Conservation (phyloP, 805 yeast species). For the Hanseniaspora singularis region DNA sequence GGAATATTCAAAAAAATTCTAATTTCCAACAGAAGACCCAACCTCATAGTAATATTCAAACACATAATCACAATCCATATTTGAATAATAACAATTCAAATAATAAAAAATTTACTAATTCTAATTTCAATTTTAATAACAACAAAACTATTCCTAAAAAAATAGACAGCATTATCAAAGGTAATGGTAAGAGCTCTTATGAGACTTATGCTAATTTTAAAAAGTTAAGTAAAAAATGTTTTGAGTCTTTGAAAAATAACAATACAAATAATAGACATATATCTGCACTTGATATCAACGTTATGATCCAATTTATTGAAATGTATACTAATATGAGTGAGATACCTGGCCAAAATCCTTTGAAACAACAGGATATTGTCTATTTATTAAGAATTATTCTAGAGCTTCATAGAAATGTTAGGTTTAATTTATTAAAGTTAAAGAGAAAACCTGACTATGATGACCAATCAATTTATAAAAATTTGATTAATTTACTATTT, state of each 20-base stretch:
- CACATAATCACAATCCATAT: slow-evolving; percentile 14
- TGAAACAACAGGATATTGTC: slow-evolving; percentile 13
- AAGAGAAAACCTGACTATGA: slow-evolving; percentile 51
- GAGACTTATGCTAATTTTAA: slow-evolving; percentile 9
- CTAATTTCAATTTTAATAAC: neutral
- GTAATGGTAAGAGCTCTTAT: neutral
- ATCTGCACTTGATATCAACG: slow-evolving; percentile 12
- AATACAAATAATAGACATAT: slow-evolving; percentile 9
- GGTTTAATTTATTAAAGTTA: slow-evolving; percentile 38
- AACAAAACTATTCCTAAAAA: neutral
- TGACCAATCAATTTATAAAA: slow-evolving; percentile 43
- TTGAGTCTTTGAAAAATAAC: slow-evolving; percentile 12
- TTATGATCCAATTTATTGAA: slow-evolving; percentile 13
- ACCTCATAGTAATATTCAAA: neutral
- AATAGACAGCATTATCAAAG: neutral
- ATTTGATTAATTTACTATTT: slow-evolving; percentile 40
- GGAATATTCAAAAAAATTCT: too few relatives aligned
- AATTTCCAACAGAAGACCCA: too few relatives aligned
- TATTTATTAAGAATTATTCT: slow-evolving; percentile 11
- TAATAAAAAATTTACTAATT: neutral
- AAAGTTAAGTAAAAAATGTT: slow-evolving; percentile 12
- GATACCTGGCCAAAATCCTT: neutral
- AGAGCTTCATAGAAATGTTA: slow-evolving; percentile 14
- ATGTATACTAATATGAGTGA: slow-evolving; percentile 7
- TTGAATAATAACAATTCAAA: slow-evolving; percentile 1